These are phyloP conservation scores for Parachlorella kessleri DNA, from an alignment of 139 green algal species.

Conservation along the genomic window DNA sequence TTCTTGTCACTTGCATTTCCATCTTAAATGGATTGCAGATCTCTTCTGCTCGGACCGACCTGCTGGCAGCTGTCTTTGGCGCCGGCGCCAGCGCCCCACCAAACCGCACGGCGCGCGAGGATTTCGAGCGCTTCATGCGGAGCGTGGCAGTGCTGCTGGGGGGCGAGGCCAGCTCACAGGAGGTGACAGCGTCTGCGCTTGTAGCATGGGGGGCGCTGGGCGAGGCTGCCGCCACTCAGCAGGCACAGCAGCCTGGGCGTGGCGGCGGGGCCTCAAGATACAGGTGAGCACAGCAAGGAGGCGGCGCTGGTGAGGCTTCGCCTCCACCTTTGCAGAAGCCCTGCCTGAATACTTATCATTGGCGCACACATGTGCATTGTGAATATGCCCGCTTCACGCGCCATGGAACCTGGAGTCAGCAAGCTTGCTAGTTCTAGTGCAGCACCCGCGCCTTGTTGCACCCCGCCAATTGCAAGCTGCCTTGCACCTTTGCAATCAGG, in stretches of 20 bases:
- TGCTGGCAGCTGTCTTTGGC: conserved; percentile 28
- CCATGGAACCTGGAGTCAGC: no score
- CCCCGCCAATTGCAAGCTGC: no score
- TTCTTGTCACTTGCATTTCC: background rate
- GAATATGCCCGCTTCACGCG: no score
- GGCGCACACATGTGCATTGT: no score
- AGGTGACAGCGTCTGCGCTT: conserved; percentile 19
- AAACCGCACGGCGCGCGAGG: conserved; percentile 52
- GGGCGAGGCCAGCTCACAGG: conserved; percentile 20
- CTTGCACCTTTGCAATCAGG: no score
- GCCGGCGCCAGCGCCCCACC: background rate
- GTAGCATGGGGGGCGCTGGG: conserved; percentile 13
- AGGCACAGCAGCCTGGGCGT: background rate
- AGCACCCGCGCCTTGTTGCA: no score
- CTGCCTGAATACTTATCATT: background rate
- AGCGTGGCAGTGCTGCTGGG: conserved; percentile 24
- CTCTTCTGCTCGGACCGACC: background rate
- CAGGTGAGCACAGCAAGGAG: no score
- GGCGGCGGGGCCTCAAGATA: no score
- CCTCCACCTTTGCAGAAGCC: no score
- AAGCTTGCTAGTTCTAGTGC: no score
- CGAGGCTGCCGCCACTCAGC: background rate
- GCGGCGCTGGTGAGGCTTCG: no score
- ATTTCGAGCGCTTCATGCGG: conserved; percentile 63
- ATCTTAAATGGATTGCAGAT: background rate